Conservation (phyloP, 2,329 filamentous ascomycete species). For the Sporothrix globosa region DNA sequence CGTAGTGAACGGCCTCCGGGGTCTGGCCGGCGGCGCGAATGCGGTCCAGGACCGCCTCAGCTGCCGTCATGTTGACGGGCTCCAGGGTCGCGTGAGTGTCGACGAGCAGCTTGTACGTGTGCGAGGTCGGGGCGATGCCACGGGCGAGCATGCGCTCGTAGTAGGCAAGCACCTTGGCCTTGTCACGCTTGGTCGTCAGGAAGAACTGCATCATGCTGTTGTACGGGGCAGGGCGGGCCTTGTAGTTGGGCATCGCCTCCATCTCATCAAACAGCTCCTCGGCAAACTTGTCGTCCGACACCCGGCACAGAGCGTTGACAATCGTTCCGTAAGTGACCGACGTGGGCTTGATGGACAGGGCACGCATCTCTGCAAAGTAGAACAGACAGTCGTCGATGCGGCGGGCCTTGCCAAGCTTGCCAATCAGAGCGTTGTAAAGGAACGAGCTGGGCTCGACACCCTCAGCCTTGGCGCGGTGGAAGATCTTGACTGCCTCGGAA, state of each 20-base stretch:
- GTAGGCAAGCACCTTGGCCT: slow-evolving; percentile 88
- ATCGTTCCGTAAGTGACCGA: slow-evolving; percentile 98
- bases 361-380: slow-evolving; percentile 98
- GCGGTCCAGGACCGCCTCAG: slow-evolving; percentile 77
- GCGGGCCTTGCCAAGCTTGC: slow-evolving; percentile 95
- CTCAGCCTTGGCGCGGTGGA: slow-evolving; percentile 88
- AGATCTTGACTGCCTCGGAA: slow-evolving; percentile 95
- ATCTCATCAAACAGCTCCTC: slow-evolving; percentile 99
- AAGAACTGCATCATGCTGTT: slow-evolving; percentile 99
- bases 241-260: slow-evolving; percentile 99
- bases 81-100: slow-evolving; percentile 94
- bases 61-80: slow-evolving; percentile 83
- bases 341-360: slow-evolving; percentile 87
- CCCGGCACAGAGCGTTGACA: slow-evolving; percentile 94
- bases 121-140: slow-evolving; percentile 86
- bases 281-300: slow-evolving; percentile 96
- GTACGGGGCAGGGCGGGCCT: slow-evolving; percentile 93
- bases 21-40: slow-evolving; percentile 74
- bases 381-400: slow-evolving; percentile 97
- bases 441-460: slow-evolving; percentile 96
- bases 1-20: slow-evolving; percentile 93
- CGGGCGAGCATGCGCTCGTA: slow-evolving; percentile 91
- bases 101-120: slow-evolving; percentile 96
- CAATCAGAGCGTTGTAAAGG: slow-evolving; percentile 96
- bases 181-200: slow-evolving; percentile 94